phyloP scores from a whole-genome alignment of 176 grass and related monocot genomes.

The Oryza nivara region DNA sequence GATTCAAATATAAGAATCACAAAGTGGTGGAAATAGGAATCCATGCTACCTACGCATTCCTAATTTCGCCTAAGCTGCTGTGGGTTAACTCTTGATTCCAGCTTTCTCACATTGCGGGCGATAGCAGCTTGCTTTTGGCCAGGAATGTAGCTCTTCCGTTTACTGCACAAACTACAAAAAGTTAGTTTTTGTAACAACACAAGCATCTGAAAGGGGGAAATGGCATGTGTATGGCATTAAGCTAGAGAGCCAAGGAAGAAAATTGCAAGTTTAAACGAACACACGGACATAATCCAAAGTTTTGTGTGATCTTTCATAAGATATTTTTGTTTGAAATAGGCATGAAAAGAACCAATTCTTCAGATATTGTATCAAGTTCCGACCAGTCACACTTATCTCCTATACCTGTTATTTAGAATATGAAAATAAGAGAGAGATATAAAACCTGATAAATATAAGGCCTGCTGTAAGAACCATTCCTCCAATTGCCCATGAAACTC shows the following conservation, averaged over 20 bases:
- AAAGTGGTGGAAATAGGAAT: slow-evolving; percentile 28
- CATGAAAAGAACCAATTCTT: not conserved
- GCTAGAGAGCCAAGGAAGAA: slow-evolving; percentile 16
- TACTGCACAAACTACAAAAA: slow-evolving; percentile 57
- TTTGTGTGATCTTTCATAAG: not conserved
- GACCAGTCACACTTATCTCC: not conserved
- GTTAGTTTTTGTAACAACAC: slow-evolving; percentile 11
- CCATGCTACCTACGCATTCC: slow-evolving; percentile 34
- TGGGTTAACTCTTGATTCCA: slow-evolving; percentile 54
- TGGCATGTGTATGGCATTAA: not conserved
- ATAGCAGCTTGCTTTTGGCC: slow-evolving; percentile 67
- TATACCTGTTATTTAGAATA: not conserved
- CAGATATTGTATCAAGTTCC: slow-evolving; percentile 8
- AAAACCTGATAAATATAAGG: slow-evolving; percentile 74
- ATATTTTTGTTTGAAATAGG: not conserved
- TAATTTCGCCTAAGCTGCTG: slow-evolving; percentile 34
- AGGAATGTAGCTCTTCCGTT: slow-evolving; percentile 66
- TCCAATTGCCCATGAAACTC: slow-evolving; percentile 88
- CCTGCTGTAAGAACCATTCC: slow-evolving; percentile 92
- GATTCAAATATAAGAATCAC: slow-evolving; percentile 36
- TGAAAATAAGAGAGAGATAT: not conserved
- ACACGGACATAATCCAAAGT: not conserved
- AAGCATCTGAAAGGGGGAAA: slow-evolving; percentile 15
- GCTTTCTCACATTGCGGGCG: slow-evolving; percentile 49
- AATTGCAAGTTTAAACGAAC: slow-evolving; percentile 10